Evolutionary conservation across 2,329 filamentous ascomycete genomes (phyloP), one percentile per base, ranked within the genome.

Genomic region (Calonectria leucothoes): DNA sequence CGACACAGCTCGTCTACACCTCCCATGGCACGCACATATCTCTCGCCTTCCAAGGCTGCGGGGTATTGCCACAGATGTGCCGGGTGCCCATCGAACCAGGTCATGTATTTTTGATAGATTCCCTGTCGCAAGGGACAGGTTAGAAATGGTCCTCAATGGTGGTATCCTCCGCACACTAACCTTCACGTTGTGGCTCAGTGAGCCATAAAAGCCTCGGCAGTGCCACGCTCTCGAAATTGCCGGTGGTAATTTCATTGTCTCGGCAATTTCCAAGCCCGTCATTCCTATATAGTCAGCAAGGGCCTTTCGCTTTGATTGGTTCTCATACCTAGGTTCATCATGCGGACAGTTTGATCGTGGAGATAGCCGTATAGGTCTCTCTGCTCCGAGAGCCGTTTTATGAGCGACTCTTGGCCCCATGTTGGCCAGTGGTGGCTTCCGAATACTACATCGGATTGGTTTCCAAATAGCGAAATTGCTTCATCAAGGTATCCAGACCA

Each of bases 371-470:
- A 86, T 20, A 84, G 69, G 72, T 86, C 84, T n/a, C 85, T 74
- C 73, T 87, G 85, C 57, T 83, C 75, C 0, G 78, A 71, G 0
- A 87, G 71, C 23, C 80, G 79, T 1, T 67, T 57, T 7, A 79
- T 68, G 20, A 83, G 69, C 2, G 81, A 72, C 0, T 78, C 72
- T 3, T 72, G 65, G 0, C 83, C 84, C 83, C 84, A 87, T 0
- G 84, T 86, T n/a, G 85, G 86, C 85, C 85, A 87, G 71, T 84
- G 78, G 74, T 87, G 85, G 27, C 82, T 79, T 1, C 80, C 81
- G 66, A 86, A 86, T 4, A 85, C 66, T 2, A 86, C 82, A 6
- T 85, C 81, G 1, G 82, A 63, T 5, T 79, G 70, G 2, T 75
- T 59, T 0, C 81, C 82, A 66, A 81, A 87, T n/a, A 86, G 55